These are phyloP conservation scores for Dactylis glomerata DNA, from an alignment of 176 grass and related monocot genomes.

Conservation along the genomic window DNA sequence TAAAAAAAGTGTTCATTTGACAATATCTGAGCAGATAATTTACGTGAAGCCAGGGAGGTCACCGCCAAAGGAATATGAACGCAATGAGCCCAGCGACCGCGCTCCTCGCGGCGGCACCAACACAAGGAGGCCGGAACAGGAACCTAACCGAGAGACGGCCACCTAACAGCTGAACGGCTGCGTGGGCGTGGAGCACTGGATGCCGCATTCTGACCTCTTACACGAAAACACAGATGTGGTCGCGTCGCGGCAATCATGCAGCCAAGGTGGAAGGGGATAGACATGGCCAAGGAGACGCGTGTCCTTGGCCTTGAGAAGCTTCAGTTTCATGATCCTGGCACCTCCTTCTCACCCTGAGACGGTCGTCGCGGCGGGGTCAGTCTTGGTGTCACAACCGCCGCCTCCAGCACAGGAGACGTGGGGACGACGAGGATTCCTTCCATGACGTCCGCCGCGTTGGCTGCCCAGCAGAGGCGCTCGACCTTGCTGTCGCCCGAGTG, in stretches of 20 bases:
- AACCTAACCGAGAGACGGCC: no score
- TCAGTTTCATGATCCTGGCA: constrained; percentile 58
- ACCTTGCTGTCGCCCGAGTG: constrained; percentile 64
- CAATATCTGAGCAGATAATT: no score
- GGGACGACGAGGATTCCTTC: constrained; percentile 51
- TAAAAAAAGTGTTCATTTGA: no score
- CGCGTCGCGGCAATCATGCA: no score
- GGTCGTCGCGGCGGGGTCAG: not conserved
- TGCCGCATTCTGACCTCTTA: no score
- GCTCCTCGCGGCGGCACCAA: not conserved
- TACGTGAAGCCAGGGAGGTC: no score
- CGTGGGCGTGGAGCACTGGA: no score
- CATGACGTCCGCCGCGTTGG: constrained; percentile 58
- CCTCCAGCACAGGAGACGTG: constrained; percentile 1
- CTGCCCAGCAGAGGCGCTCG: constrained; percentile 48
- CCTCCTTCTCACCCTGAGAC: not conserved
- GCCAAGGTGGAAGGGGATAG: constrained; percentile 48
- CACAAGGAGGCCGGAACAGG: not conserved
- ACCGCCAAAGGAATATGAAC: no score
- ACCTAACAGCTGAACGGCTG: no score
- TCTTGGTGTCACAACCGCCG: no score
- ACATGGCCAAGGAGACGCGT: constrained; percentile 69
- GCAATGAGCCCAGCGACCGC: not conserved
- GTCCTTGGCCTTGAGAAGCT: constrained; percentile 76
- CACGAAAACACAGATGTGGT: no score